Evolutionary conservation across 306 rosid genomes (phyloP), one percentile per base, ranked within the genome.

Genomic region (Sesbania bispinosa): DNA sequence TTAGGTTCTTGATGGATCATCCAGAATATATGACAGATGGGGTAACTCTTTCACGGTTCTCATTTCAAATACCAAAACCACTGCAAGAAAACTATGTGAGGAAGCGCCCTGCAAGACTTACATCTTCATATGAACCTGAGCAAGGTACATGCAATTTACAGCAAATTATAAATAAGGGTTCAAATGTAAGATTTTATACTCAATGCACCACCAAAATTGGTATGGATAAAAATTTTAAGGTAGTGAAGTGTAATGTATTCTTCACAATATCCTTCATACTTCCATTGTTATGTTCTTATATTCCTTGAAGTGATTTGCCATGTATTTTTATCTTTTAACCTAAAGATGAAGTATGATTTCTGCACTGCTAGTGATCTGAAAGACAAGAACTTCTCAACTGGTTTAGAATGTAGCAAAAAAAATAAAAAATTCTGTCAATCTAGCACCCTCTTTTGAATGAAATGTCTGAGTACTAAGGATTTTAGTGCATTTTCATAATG

Each of bases 41-140:
- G n/a, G 81, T 94, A 62, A 78, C 82, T 41, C 80, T 85, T 77
- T 62, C 88, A 4, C 87, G 71, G 64, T 94, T 94, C 67, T 94
- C 97, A 26, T 94, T 94, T 78, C 91, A 84, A 82, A 83, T 72
- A 39, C 96, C 97, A 2, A 94, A 63, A 87, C 97, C 99, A 13
- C 69, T 91, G 73, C 96, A 85, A 77, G 92, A 91, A 36, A 69
- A 91, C 84, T 94, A 94, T 74, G 99, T 91, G 80, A 86, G 90
- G 82, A 94, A 91, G 76, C 99, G 95, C 41, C 38, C 90, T 27
- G 69, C 89, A 14, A 84, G 78, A 67, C 52, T 77, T 48, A 52
- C 74, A 43, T 78, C 86, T 29, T 58, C 88, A 47, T 23, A 55
- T 32, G 78, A 81, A 76, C 67, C 83, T 29, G 85, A 71, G 69